Evolutionary conservation across 176 grass and related monocot genomes (phyloP).

Genomic region (bread wheat (Triticum aestivum)): IWGSC_CS_RefSeq_v2.1 NC_057806.1:649285101-649285600

Average conservation of each 20-base stretch:
- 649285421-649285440: too few relatives aligned
- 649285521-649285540: too few relatives aligned
- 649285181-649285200: slow-evolving; percentile 26
- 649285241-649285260: background rate
- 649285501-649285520: too few relatives aligned
- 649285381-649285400: too few relatives aligned
- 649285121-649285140: slow-evolving; percentile 14
- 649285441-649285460: too few relatives aligned
- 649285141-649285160: background rate
- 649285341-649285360: background rate
- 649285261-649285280: background rate
- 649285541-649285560: too few relatives aligned
- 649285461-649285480: too few relatives aligned
- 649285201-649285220: slow-evolving; percentile 26
- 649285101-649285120: slow-evolving; percentile 18
- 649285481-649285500: too few relatives aligned
- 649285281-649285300: background rate
- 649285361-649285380: too few relatives aligned
- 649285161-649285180: background rate
- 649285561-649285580: too few relatives aligned
- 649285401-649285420: too few relatives aligned
- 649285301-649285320: background rate
- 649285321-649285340: background rate
- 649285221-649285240: slow-evolving; percentile 14
- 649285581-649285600: too few relatives aligned